Percentiles rank a stretch among this genome's conserved stretches.
Conservation (phyloP, 2,329 filamentous ascomycete genomes). For the Cladophialophora carrionii region DNA sequence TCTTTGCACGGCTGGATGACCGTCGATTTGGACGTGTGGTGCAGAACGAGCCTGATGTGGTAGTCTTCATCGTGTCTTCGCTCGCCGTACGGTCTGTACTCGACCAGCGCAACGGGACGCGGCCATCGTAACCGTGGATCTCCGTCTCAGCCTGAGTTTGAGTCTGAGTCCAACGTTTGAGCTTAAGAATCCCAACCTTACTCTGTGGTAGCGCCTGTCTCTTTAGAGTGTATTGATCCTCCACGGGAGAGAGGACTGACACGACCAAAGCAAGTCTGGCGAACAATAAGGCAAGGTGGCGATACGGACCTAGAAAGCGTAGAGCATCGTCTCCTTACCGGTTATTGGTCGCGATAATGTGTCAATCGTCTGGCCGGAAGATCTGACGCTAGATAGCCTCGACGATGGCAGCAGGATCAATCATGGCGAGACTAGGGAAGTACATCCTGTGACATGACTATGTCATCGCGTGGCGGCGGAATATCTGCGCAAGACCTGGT, state of each 20-base stretch:
- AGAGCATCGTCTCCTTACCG: background rate
- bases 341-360: background rate
- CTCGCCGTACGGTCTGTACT: background rate
- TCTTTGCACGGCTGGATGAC: background rate
- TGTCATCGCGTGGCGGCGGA: background rate
- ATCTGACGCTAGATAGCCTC: background rate
- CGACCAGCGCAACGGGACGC: background rate
- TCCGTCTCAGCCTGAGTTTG: background rate
- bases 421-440: background rate
- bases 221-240: too few species aligned
- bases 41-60: background rate
- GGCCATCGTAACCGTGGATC: background rate
- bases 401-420: background rate
- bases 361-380: background rate
- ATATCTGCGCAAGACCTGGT: background rate
- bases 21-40: background rate
- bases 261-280: background rate
- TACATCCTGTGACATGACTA: background rate
- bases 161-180: background rate
- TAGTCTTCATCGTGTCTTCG: background rate
- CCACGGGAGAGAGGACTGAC: background rate
- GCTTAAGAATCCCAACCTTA: background rate
- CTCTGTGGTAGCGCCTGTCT: background rate
- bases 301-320: background rate
- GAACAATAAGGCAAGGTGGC: background rate